A percentile compares a stretch with the other conserved stretches of the same genome.
Evolutionary conservation across 2,329 filamentous ascomycete species (phyloP).

Genomic region (Cercospora brassicicola): DNA sequence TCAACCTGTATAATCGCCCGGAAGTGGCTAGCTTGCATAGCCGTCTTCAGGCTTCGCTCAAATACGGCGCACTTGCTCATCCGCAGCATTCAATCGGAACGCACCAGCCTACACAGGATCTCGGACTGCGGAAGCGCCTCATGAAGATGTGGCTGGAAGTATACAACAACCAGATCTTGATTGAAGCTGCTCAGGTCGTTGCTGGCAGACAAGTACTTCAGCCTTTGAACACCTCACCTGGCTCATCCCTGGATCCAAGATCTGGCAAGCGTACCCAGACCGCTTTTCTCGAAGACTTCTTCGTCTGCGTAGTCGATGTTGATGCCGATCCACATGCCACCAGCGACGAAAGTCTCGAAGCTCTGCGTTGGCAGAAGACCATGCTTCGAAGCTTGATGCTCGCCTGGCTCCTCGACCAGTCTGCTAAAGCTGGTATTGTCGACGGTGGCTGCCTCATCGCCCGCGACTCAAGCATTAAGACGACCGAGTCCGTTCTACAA

Average conservation of each 20-base stretch:
- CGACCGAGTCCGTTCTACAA: conserved; percentile 56
- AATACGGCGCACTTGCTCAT: conserved; percentile 58
- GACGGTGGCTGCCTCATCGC: conserved; percentile 52
- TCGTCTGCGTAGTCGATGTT: conserved; percentile 61
- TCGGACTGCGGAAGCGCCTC: conserved; percentile 59
- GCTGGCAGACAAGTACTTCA: conserved; percentile 52
- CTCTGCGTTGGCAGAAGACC: conserved; percentile 53
- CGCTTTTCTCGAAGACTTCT: conserved; percentile 56
- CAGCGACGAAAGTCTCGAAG: conserved; percentile 13
- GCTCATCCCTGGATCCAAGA: conserved; percentile 29
- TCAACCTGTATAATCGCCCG: conserved; percentile 56
- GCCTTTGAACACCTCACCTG: neutral
- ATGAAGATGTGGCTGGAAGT: conserved; percentile 59
- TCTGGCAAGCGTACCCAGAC: conserved; percentile 28
- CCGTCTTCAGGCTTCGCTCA: conserved; percentile 58
- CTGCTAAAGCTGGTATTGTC: conserved; percentile 44
- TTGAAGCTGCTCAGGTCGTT: conserved; percentile 58
- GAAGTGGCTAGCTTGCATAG: conserved; percentile 55
- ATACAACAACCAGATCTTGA: conserved; percentile 55
- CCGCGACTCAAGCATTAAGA: conserved; percentile 55
- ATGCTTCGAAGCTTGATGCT: conserved; percentile 61
- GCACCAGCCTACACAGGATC: conserved; percentile 54
- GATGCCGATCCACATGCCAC: conserved; percentile 25
- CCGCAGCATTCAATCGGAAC: conserved; percentile 53
- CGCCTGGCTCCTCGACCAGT: conserved; percentile 59